Evolutionary conservation across 768 basidiomycete species (phyloP).

Genomic region (Leccinum aurantiacum): DNA sequence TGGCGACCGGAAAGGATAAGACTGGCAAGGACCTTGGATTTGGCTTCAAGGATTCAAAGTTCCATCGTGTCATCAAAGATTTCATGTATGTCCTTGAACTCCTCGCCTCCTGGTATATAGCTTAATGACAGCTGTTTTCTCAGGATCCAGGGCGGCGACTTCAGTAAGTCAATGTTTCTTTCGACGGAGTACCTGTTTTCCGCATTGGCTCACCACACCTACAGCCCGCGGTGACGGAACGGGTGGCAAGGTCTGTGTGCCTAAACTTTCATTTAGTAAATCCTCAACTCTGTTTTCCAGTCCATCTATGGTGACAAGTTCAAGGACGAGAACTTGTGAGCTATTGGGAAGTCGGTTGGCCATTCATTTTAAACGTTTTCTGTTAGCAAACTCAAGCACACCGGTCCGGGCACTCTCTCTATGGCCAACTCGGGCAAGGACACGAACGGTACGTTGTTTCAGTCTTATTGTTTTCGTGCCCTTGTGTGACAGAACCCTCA

Average conservation of each 20-base stretch:
- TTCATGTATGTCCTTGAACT: conserved; percentile 64
- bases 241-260: conserved; percentile 71
- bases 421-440: conserved; percentile 95
- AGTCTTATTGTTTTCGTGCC: background rate
- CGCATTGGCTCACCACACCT: conserved; percentile 8
- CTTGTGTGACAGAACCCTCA: conserved; percentile 4
- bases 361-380: background rate
- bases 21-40: conserved; percentile 65
- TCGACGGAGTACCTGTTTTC: conserved; percentile 17
- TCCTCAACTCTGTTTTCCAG: conserved; percentile 33
- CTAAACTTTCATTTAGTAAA: background rate
- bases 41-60: conserved; percentile 93
- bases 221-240: conserved; percentile 83
- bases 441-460: conserved; percentile 69
- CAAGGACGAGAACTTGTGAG: conserved; percentile 94
- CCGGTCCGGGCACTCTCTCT: conserved; percentile 80
- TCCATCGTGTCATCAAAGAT: conserved; percentile 94
- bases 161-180: conserved; percentile 58
- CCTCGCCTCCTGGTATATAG: background rate
- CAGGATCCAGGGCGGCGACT: conserved; percentile 98
- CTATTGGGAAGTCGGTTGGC: background rate
- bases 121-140: conserved; percentile 3
- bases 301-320: conserved; percentile 92
- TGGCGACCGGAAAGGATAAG: conserved; percentile 81
- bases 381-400: conserved; percentile 90